Evolutionary conservation across 2,329 filamentous ascomycete genomes (phyloP).

Genomic region (Fusarium abutilonis): DNA sequence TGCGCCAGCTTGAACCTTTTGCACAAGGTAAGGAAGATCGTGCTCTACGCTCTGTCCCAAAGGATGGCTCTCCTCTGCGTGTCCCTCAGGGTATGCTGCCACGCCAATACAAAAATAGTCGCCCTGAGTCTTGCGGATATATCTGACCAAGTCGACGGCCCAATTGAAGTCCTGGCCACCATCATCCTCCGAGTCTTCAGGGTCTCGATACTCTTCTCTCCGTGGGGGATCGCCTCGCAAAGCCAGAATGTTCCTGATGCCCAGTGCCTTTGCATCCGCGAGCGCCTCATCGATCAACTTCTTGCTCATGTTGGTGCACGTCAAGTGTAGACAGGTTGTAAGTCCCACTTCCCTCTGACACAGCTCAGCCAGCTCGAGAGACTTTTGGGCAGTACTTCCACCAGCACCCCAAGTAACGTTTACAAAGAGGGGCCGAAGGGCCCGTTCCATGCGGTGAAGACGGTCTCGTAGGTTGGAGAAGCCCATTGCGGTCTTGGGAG

Average conservation of each 20-base stretch:
- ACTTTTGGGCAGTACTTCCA: slow-evolving; percentile 89
- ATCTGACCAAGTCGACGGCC: slow-evolving; percentile 87
- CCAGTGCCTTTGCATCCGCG: slow-evolving; percentile 88
- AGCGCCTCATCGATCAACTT: slow-evolving; percentile 86
- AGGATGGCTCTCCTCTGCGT: slow-evolving; percentile 89
- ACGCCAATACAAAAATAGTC: slow-evolving; percentile 98
- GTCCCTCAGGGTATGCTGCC: slow-evolving; percentile 93
- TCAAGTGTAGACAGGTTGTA: slow-evolving; percentile 94
- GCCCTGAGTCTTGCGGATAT: slow-evolving; percentile 85
- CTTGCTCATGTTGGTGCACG: slow-evolving; percentile 97
- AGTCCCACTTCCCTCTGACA: slow-evolving; percentile 92
- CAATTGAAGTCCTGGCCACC: slow-evolving; percentile 84
- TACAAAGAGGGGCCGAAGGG: slow-evolving; percentile 90
- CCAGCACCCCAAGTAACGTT: slow-evolving; percentile 98
- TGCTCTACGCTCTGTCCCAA: slow-evolving; percentile 73
- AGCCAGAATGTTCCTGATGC: slow-evolving; percentile 93
- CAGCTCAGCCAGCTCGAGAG: slow-evolving; percentile 91
- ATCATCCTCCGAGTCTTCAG: slow-evolving; percentile 65
- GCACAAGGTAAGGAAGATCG: slow-evolving; percentile 87
- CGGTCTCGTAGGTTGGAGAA: slow-evolving; percentile 93
- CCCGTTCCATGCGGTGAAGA: slow-evolving; percentile 93
- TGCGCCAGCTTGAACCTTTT: slow-evolving; percentile 90
- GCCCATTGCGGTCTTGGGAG: slow-evolving; percentile 95
- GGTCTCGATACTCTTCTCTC: slow-evolving; percentile 82
- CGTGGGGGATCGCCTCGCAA: slow-evolving; percentile 90